These are phyloP conservation scores for Jackrogersella minutella DNA, from an alignment of 495 filamentous ascomycete species.

Conservation along the genomic window DNA sequence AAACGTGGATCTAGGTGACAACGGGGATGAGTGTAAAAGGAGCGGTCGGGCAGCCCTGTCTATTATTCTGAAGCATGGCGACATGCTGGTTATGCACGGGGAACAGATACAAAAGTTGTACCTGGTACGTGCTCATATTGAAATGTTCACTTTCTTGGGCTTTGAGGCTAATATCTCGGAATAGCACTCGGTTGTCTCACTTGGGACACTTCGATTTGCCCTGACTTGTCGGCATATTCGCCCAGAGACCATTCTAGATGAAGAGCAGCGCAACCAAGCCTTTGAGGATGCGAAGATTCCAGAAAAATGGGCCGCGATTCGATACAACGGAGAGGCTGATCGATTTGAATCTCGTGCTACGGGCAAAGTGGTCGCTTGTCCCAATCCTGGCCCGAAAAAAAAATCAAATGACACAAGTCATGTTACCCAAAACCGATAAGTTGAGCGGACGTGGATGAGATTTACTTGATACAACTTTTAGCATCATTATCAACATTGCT, in stretches of 20 bases:
- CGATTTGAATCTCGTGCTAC: not conserved
- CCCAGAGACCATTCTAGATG: conserved; percentile 49
- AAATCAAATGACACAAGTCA: not conserved
- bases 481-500: too few relatives aligned
- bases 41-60: conserved; percentile 44
- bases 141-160: conserved; percentile 27
- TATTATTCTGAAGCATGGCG: conserved; percentile 71
- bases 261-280: conserved; percentile 41
- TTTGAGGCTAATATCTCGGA: conserved; percentile 7
- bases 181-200: conserved; percentile 68
- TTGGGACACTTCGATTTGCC: conserved; percentile 70
- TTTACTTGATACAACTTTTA: too few relatives aligned
- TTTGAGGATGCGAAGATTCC: conserved; percentile 49
- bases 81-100: conserved; percentile 86
- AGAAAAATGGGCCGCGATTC: conserved; percentile 9
- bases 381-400: not conserved
- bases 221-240: conserved; percentile 66
- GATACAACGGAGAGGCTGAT: conserved; percentile 30
- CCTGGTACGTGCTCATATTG: conserved; percentile 62
- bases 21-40: conserved; percentile 39
- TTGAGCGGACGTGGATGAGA: too few relatives aligned
- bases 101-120: conserved; percentile 72
- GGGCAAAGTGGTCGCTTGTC: not conserved
- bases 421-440: too few relatives aligned
- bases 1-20: conserved; percentile 56